These are phyloP conservation scores for Peniophora sp. DNA, from an alignment of 1,284 basidiomycete species.

Conservation along the genomic window DNA sequence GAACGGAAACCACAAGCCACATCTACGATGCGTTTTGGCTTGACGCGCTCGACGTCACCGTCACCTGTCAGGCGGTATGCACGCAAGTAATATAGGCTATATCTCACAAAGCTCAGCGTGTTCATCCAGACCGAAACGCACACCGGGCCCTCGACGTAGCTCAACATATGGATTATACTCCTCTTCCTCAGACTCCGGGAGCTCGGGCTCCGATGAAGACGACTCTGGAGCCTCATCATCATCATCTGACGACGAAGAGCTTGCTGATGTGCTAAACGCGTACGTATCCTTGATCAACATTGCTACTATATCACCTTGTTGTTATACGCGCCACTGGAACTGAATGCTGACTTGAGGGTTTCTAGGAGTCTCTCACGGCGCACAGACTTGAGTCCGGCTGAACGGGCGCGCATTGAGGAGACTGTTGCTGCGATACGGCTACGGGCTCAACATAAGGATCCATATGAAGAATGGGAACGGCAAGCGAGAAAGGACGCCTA, in stretches of 20 bases:
- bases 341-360: slow-evolving; percentile 1
- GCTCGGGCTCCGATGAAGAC: slow-evolving; percentile 24
- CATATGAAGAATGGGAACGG: slow-evolving; percentile 74
- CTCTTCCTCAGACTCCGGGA: slow-evolving; percentile 36
- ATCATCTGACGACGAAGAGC: slow-evolving; percentile 9
- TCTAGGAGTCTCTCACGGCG: slow-evolving; percentile 12
- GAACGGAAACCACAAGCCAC: too few relatives aligned
- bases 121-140: background rate
- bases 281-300: background rate
- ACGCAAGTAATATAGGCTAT: background rate
- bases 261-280: background rate
- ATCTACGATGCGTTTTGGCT: background rate
- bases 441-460: slow-evolving; percentile 57
- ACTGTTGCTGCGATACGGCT: slow-evolving; percentile 63
- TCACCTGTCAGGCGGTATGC: background rate
- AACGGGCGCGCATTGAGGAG: slow-evolving; percentile 52
- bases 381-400: slow-evolving; percentile 25
- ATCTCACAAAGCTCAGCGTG: background rate
- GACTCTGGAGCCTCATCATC: slow-evolving; percentile 30
- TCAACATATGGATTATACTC: slow-evolving; percentile 52
- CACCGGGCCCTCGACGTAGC: slow-evolving; percentile 20
- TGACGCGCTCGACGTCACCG: background rate
- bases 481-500: slow-evolving; percentile 61
- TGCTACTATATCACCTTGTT: slow-evolving; percentile 27
- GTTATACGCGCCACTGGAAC: slow-evolving; percentile 1